Conservation (phyloP, 345 rosid species). For the Theobroma cacao region DNA sequence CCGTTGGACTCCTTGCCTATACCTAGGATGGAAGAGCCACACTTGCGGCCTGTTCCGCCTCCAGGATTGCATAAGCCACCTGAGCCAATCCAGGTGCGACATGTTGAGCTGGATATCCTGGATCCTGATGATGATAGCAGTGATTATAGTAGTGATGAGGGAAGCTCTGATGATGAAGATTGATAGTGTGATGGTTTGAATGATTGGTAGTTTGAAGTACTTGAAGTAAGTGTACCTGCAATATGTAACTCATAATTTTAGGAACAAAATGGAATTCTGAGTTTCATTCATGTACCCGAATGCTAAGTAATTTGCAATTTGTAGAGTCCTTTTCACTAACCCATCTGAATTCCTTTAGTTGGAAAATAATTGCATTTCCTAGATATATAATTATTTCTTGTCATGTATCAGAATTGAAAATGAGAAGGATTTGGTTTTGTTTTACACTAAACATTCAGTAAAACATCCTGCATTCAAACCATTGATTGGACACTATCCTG, state of each 20-base stretch:
- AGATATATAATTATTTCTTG: neutral
- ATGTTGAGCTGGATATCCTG: slow-evolving; percentile 78
- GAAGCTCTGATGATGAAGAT: slow-evolving; percentile 42
- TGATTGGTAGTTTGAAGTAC: neutral
- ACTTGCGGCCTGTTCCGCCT: slow-evolving; percentile 43
- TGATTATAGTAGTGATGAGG: slow-evolving; percentile 51
- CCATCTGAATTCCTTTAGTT: neutral
- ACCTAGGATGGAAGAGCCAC: slow-evolving; percentile 48
- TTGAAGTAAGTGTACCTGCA: neutral
- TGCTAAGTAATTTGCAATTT: neutral
- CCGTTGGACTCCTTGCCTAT: slow-evolving; percentile 59
- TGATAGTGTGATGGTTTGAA: neutral
- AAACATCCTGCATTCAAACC: no score
- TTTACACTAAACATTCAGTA: neutral
- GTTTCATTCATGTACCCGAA: neutral
- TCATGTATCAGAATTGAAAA: neutral
- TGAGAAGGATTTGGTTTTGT: neutral
- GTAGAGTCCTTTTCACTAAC: neutral
- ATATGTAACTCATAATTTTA: neutral
- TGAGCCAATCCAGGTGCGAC: slow-evolving; percentile 74
- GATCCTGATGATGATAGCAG: slow-evolving; percentile 70
- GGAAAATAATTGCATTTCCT: neutral
- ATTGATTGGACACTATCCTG: no score
- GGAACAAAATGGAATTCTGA: neutral
- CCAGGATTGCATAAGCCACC: slow-evolving; percentile 61